Percentiles rank a stretch among this genome's conserved stretches.
Evolutionary conservation across 345 rosid genomes (phyloP).

Genomic region (Eucalyptus brandiana): DNA sequence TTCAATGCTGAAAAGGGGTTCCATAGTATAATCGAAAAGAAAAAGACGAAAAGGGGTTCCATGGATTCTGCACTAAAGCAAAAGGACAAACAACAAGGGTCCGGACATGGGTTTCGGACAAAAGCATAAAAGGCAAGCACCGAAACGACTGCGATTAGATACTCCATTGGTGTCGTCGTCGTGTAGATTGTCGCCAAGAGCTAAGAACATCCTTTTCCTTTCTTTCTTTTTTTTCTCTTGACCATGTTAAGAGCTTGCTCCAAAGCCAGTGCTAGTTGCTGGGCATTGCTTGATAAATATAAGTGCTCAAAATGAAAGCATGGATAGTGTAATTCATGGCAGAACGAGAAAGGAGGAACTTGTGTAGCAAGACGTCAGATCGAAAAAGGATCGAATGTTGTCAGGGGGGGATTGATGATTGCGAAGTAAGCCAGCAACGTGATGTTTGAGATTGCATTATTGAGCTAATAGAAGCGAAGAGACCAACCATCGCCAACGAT

Average conservation of each 20-base stretch:
- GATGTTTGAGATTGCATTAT: background rate
- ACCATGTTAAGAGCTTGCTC: background rate
- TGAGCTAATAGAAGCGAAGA: background rate
- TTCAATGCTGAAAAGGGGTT: background rate
- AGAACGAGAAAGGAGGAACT: background rate
- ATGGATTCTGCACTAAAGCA: background rate
- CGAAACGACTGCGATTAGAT: background rate
- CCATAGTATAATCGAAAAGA: too few species aligned
- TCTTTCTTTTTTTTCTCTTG: background rate
- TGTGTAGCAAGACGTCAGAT: background rate
- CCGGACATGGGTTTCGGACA: background rate
- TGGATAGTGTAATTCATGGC: background rate
- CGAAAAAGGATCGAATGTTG: background rate
- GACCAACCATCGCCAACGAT: background rate
- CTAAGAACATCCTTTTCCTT: background rate
- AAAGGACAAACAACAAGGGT: background rate
- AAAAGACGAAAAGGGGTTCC: fast-evolving
- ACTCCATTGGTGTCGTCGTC: background rate
- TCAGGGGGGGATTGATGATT: background rate
- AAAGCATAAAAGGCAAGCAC: background rate
- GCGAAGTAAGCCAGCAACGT: background rate
- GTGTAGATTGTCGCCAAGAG: background rate
- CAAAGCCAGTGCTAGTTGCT: background rate
- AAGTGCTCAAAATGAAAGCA: background rate
- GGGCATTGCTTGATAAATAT: background rate